Base-by-base conservation (phyloP, 2,329 filamentous ascomycete species). In the Claviceps monticola region DNA sequence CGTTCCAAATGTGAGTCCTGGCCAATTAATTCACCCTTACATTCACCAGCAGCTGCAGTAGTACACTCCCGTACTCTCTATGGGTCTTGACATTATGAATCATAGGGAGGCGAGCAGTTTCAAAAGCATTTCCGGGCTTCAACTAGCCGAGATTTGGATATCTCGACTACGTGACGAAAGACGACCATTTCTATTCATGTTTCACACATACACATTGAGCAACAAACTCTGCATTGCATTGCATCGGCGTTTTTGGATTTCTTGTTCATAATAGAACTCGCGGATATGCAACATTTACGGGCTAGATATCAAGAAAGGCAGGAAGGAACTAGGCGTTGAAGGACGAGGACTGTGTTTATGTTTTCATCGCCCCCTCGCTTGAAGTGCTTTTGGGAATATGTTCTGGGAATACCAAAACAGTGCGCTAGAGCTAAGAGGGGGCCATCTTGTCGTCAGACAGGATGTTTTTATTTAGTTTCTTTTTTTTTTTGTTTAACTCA, bases 1-100 rank as follows among this genome's bases (percentile, higher is more conserved):
- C 64, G 62, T 54, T 66, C 69, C 37, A 62, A 63, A 54, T 72
- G 70, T 72, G 58, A 66, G 69, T 47, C 17, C 14, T 8, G 14
- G n/a, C 13, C 17, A 19, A 16, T 44, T 14, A 19, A 16, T 44
- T 14, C 19, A 4, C 19, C 19, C 3, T 13, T n/a, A 23, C 3
- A 29, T n/a, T n/a, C 7, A 41, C 14, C 21, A 16, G 16, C 37
- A 17, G n/a, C 16, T 13, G 14, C 14, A 39, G 8, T 8, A 1
- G 4, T 21, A 8, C 13, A 5, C 16, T 17, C 1, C 5, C 14
- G 9, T 23, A 14, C 11, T 13, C 16, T 7, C 7, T 48, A 17
- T n/a, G 13, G 23, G 23, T 19, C 17, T 44, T 48, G 19, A 51
- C 19, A 9, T 14, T 11, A 38, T 8, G 5, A 8, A 17, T 16